Evolutionary conservation across 352 stramenopile genomes (phyloP).

Genomic region (Pythium graminicola): DNA sequence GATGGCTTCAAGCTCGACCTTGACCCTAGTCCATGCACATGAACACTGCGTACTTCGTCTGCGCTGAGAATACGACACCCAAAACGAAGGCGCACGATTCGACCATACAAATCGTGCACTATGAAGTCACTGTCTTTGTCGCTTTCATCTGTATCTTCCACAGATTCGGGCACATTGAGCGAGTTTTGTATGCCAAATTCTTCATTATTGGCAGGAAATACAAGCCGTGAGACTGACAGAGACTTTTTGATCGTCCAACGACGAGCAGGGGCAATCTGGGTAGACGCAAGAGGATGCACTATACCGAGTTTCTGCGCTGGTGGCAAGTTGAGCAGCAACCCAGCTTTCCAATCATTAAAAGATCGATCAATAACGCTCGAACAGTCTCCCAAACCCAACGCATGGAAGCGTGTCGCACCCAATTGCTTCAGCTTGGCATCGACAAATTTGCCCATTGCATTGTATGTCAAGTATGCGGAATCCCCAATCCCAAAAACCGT

Average conservation of each 20-base stretch:
- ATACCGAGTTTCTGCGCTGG: background rate
- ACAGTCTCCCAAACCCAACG: slow-evolving; percentile 90
- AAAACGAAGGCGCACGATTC: slow-evolving; percentile 1
- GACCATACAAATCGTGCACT: background rate
- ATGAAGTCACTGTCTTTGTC: background rate
- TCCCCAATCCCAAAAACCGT: slow-evolving; percentile 96
- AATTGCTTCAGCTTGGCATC: slow-evolving; percentile 74
- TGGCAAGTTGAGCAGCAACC: slow-evolving; percentile 22
- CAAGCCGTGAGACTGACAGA: background rate
- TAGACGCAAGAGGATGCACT: background rate
- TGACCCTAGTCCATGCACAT: background rate
- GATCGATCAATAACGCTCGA: slow-evolving; percentile 67
- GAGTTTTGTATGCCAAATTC: background rate
- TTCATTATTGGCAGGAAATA: background rate
- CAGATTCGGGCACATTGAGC: background rate
- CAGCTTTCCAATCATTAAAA: slow-evolving; percentile 81
- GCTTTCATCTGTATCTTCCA: background rate
- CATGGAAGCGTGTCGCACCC: slow-evolving; percentile 62
- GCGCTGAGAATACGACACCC: background rate
- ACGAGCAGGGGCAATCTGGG: no score
- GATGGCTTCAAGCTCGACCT: no score
- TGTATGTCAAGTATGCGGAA: slow-evolving; percentile 93
- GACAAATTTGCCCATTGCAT: slow-evolving; percentile 82
- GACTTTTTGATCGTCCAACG: background rate
- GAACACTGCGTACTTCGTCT: background rate